Conservation (phyloP, 192 early-diverging fungal species). For the Phycomyces nitens region DNA sequence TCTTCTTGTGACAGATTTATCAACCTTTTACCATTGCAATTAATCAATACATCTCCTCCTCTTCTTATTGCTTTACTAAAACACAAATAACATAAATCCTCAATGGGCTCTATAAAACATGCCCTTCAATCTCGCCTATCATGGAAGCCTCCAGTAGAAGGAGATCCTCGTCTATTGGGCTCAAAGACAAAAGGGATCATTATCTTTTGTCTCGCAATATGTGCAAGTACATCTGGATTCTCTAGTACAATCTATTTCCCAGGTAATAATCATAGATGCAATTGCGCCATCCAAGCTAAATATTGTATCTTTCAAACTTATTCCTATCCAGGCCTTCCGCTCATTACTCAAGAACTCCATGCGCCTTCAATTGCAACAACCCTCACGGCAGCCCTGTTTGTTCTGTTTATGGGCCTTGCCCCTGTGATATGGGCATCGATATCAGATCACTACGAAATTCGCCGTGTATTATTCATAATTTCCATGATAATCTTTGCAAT, state of each 20-base stretch:
- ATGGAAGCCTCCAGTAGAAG: conserved; percentile 12
- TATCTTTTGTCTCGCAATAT: conserved; percentile 6
- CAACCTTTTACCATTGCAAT: too few relatives aligned
- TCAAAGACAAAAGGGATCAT: conserved; percentile 7
- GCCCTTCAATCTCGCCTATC: conserved; percentile 18
- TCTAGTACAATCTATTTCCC: conserved; percentile 28
- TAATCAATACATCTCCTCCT: too few relatives aligned
- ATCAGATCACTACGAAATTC: conserved; percentile 41
- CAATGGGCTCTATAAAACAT: neutral
- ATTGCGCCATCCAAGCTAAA: neutral
- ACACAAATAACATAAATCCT: too few relatives aligned
- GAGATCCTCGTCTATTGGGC: conserved; percentile 15
- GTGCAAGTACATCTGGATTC: conserved; percentile 16
- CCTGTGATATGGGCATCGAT: conserved; percentile 39
- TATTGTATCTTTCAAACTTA: neutral
- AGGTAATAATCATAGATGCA: neutral
- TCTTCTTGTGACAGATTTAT: too few relatives aligned
- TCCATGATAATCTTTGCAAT: conserved; percentile 35
- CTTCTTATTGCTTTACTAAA: too few relatives aligned
- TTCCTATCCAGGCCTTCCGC: conserved; percentile 9
- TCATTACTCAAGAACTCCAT: conserved; percentile 37
- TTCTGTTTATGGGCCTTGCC: conserved; percentile 45
- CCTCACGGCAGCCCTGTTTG: conserved; percentile 40
- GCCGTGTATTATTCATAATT: conserved; percentile 34
- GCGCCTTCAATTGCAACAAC: conserved; percentile 37